Evolutionary conservation across 2,329 filamentous ascomycete species (phyloP).

Genomic region (Colletotrichum abscissum): DNA sequence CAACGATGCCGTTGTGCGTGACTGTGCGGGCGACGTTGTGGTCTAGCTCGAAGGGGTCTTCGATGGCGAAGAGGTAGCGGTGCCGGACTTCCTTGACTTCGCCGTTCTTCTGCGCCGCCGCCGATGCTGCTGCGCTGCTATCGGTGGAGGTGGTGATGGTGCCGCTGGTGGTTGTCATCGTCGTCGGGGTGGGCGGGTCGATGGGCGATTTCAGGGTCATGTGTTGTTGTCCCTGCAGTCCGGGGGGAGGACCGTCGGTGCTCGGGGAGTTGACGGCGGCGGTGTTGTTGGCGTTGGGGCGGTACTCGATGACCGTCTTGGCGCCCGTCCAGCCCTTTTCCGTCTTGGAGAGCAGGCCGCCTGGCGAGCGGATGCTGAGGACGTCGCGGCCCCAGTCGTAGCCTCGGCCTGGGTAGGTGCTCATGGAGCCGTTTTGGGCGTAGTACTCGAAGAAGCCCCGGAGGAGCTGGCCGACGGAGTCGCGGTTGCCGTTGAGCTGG

Average conservation of each 20-base stretch:
- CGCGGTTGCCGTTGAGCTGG: slow-evolving; percentile 74
- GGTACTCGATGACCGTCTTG: slow-evolving; percentile 64
- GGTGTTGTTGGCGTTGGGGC: slow-evolving; percentile 11
- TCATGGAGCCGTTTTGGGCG: slow-evolving; percentile 69
- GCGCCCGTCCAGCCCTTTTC: slow-evolving; percentile 90
- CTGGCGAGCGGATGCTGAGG: slow-evolving; percentile 78
- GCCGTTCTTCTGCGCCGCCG: slow-evolving; percentile 42
- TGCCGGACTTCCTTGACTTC: slow-evolving; percentile 78
- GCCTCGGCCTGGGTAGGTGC: slow-evolving; percentile 59
- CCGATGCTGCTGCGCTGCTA: slow-evolving; percentile 11
- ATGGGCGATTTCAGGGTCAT: background rate
- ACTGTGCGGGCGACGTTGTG: slow-evolving; percentile 92
- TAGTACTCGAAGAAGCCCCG: slow-evolving; percentile 92
- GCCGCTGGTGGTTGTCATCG: background rate
- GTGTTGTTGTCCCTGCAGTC: background rate
- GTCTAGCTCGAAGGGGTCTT: slow-evolving; percentile 89
- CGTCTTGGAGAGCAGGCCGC: slow-evolving; percentile 78
- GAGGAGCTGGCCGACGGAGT: slow-evolving; percentile 77
- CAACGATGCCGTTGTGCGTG: slow-evolving; percentile 82
- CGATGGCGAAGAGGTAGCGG: slow-evolving; percentile 88
- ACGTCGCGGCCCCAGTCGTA: slow-evolving; percentile 88
- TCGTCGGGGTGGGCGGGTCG: slow-evolving; percentile 5
- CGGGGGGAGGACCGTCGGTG: slow-evolving; percentile 5
- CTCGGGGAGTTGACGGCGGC: slow-evolving; percentile 7
- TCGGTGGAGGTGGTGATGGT: slow-evolving; percentile 17